Evolutionary conservation across 2,329 filamentous ascomycete genomes (phyloP).

Genomic region (Stromatinia cepivora): DNA sequence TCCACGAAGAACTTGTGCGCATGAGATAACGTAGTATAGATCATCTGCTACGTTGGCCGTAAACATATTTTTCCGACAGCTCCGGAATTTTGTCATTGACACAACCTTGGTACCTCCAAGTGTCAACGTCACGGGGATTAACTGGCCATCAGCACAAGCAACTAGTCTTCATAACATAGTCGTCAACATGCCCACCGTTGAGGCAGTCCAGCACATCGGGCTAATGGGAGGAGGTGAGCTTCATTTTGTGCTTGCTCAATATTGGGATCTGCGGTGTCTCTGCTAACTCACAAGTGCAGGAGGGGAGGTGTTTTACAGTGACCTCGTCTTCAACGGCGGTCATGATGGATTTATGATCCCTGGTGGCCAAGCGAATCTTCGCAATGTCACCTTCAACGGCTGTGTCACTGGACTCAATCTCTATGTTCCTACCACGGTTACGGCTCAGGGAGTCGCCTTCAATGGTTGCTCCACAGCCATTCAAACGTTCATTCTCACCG

Average conservation of each 20-base stretch:
- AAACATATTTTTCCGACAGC: conserved; percentile 31
- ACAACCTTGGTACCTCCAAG: conserved; percentile 32
- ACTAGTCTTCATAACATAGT: too few species aligned
- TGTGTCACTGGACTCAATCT: conserved; percentile 55
- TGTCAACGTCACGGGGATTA: conserved; percentile 41
- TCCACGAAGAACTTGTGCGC: neutral
- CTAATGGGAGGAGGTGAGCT: conserved; percentile 31
- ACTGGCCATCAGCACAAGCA: conserved; percentile 54
- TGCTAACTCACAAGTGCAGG: conserved; percentile 30
- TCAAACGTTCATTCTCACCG: conserved; percentile 54
- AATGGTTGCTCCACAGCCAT: conserved; percentile 46
- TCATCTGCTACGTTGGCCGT: neutral
- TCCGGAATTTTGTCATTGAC: conserved; percentile 64
- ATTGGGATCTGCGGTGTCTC: conserved; percentile 36
- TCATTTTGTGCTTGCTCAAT: conserved; percentile 47
- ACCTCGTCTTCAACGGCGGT: conserved; percentile 61
- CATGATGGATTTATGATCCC: conserved; percentile 59
- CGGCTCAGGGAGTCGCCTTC: conserved; percentile 26
- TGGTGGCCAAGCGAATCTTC: conserved; percentile 64
- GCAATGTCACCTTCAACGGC: conserved; percentile 55
- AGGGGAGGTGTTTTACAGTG: conserved; percentile 60
- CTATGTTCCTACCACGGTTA: too few species aligned
- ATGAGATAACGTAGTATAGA: neutral
- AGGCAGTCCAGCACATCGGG: conserved; percentile 55
- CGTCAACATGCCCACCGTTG: conserved; percentile 58